Base-by-base conservation (phyloP, 2,329 filamentous ascomycete species). In the Amesomyces nigricolor region DNA sequence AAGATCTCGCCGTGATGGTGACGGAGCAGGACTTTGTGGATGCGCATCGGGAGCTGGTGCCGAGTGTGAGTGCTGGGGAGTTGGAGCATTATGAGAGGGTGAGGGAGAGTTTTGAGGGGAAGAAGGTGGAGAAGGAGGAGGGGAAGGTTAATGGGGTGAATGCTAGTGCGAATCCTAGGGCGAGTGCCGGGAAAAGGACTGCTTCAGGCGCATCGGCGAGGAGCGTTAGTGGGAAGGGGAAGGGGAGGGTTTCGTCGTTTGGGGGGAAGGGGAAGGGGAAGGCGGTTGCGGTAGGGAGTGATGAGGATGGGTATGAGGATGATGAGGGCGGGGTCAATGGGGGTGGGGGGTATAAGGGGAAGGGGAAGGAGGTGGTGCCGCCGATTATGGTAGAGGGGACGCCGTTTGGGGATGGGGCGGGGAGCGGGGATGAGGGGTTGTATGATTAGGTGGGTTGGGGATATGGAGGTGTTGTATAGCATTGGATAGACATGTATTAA, bases 21-120 rank as follows among this genome's bases (percentile, higher is more conserved):
- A 88, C 83, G 1, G 92, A 96, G 70, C 81, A 87, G 47, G 94
- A 99, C 70, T 99, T 99, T 67, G 69, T 87, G 19, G 82, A 82
- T 26, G 94, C 94, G 1, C 85, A 92, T 65, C 76, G 76, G 42
- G 94, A 97, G 72, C 79, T 99, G 42, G 86, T 97, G n/a, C 91
- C 91, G 14, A 91, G 87, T 73, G 94, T 99, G 49, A 96, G 90
- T 66, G 85, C 87, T 10, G 94, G 95, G 59, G 94, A 99, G 73
- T 75, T 99, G 40, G 81, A 87, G 47, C 94, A 99, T 68, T 99
- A 99, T 65, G 89, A 96, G 67, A 76, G 81, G 0, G 92, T 99
- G 5, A 78, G 94, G 40, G 83, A 80, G 17, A 81, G 83, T 16
- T 99, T 99, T 66, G 94, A 99, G 67, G 86, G 86, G 9, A 72